Base-by-base conservation (phyloP, 2,329 filamentous ascomycete genomes). In the Trichoderma koningiopsis region DNA sequence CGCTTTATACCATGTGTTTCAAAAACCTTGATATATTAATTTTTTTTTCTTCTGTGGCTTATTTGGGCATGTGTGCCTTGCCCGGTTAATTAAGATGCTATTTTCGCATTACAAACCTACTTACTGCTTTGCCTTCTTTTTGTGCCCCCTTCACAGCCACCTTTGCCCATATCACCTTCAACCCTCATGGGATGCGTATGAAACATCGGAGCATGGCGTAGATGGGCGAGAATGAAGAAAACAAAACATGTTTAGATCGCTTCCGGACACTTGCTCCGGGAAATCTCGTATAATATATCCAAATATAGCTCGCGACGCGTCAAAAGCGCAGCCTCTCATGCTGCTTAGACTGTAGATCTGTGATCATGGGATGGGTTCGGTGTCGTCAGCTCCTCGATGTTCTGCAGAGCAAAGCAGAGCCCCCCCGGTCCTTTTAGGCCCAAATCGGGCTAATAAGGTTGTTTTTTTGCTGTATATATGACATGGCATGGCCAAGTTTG, bases 311-410 rank as follows among this genome's bases (percentile, higher is more conserved):
- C 4, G 5, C 47, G n/a, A 49, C 43, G n/a, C 43, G 43, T n/a
- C 22, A 13, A 52, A 35, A 33, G 10, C 19, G 33, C 35, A 7
- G 49, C 29, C 27, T 57, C 13, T 6, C n/a, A 19, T 64, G 52
- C 43, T 57, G 52, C 62, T 35, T n/a, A 31, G 62, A 47, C 43
- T 37, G 49, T 57, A 43, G 40, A 43, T 43, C 40, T 43, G 6
- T 43, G 40, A 43, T 43, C 40, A 43, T 43, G 40, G 52, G 52
- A 53, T 24, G 61, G 31, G 27, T 27, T 37, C 5, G 49, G 33
- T 56, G 52, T 65, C 62, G 52, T 65, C 52, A 65, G 62, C 62
- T 43, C 47, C 7, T 56, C 19, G 52, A 65, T 56, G 62, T 56
- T 56, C 37, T 65, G 62, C 61, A 64, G 49, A 43, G 40, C 40